Percentiles rank a stretch among this genome's conserved stretches.
Conservation (phyloP, 306 rosid species). For the Mucuna pruriens region DNA sequence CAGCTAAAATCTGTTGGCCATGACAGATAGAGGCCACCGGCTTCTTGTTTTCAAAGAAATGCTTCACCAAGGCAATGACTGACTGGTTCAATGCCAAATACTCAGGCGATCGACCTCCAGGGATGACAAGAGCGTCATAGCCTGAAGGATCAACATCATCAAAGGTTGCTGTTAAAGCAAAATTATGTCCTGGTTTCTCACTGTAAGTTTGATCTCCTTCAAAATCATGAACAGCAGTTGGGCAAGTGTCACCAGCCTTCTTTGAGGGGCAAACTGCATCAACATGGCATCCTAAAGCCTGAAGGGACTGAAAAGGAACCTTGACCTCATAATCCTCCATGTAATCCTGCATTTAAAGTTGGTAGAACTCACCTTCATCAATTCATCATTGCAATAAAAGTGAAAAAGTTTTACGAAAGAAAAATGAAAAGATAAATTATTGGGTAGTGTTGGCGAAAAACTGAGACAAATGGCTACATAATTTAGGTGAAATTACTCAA, state of each 20-base stretch:
- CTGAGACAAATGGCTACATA: constrained; percentile 11
- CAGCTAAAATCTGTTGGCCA: constrained; percentile 85
- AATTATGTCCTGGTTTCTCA: constrained; percentile 79
- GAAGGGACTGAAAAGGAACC: constrained; percentile 86
- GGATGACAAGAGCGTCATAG: constrained; percentile 68
- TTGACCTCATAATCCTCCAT: constrained; percentile 88
- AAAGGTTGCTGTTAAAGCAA: constrained; percentile 64
- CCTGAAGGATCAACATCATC: constrained; percentile 61
- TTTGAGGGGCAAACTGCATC: constrained; percentile 84
- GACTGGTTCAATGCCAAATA: constrained; percentile 45
- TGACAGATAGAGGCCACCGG: constrained; percentile 59
- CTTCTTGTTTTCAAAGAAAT: constrained; percentile 52
- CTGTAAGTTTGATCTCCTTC: constrained; percentile 94
- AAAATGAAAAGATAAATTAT: neutral
- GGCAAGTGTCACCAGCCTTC: constrained; percentile 80
- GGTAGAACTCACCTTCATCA: neutral
- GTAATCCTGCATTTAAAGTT: constrained; percentile 62
- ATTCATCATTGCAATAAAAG: neutral
- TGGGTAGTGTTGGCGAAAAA: neutral
- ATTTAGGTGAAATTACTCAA: constrained; percentile 8
- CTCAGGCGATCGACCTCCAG: constrained; percentile 57
- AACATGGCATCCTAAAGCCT: constrained; percentile 87
- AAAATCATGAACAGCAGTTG: constrained; percentile 84
- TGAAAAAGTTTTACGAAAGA: constrained; percentile 11
- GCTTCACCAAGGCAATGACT: constrained; percentile 46